Evolutionary conservation across 345 rosid species (phyloP).

Genomic region (Eucalyptus decipiens): DNA sequence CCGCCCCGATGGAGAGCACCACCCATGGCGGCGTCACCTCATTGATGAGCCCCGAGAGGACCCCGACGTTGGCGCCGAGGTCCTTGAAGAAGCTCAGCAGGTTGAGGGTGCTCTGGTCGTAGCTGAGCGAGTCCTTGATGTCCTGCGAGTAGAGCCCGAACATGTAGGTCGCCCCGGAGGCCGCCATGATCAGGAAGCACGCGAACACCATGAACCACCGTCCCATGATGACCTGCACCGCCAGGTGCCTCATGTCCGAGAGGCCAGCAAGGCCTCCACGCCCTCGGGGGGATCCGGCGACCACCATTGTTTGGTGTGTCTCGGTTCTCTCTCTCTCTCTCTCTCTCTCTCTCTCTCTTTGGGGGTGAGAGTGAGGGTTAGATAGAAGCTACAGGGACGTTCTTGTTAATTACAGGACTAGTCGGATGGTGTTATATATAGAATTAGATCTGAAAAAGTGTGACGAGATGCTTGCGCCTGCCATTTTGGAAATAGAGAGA

Average conservation of each 20-base stretch:
- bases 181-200: slow-evolving; percentile 43
- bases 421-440: not conserved
- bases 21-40: slow-evolving; percentile 69
- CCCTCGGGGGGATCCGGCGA: not conserved
- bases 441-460: not conserved
- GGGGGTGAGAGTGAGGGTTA: not conserved
- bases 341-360: not conserved
- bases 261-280: not conserved
- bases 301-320: slow-evolving; percentile 3
- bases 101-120: slow-evolving; percentile 52
- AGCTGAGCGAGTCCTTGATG: slow-evolving; percentile 20
- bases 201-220: slow-evolving; percentile 62
- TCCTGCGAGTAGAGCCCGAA: slow-evolving; percentile 36
- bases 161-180: slow-evolving; percentile 59
- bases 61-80: slow-evolving; percentile 40
- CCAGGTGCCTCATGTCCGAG: slow-evolving; percentile 9
- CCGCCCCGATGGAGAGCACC: slow-evolving; percentile 39
- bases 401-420: not conserved
- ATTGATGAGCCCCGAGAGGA: slow-evolving; percentile 44
- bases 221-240: slow-evolving; percentile 20
- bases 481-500: not conserved
- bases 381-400: not conserved
- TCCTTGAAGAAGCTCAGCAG: slow-evolving; percentile 61
- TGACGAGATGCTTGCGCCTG: not conserved
- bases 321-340: not conserved